Base-by-base conservation (phyloP, 1,284 basidiomycete genomes). In the Microbotryum scabiosae region DNA sequence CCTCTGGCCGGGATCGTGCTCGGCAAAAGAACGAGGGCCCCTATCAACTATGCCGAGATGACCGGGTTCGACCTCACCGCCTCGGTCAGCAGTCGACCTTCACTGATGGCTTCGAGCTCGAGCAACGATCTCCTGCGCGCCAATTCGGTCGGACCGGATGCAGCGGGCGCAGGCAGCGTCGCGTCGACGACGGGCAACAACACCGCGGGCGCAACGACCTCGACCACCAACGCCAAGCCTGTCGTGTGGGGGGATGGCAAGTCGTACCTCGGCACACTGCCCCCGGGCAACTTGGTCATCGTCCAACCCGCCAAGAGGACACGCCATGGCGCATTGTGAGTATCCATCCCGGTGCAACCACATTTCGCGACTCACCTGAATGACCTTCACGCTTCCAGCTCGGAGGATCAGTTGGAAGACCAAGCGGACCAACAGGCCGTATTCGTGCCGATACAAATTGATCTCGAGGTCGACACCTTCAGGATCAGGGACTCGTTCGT, bases 401-500 rank as follows among this genome's bases (percentile, higher is more conserved):
- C 85, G 1, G 80, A 82, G 59, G 84, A 88, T 30, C 75, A 79
- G n/a, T 73, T 91, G 43, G 81, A 85, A 49, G 73, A 74, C 14
- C 84, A 88, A 71, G 86, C 87, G 0, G 74, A 79, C 51, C 81
- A 79, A 36, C 26, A 23, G 2, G 59, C 48, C n/a, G 54, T 54
- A 1, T 61, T 94, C 28, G 84, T 97, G 5, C 94, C 94, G 10
- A 90, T 98, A 66, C 86, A 89, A 52, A 86, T 98, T 61, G 93
- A 97, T 71, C 85, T 97, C 69, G 92, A 97, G 73, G 92, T 92
- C 5, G 87, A 91, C 9, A 86, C 86, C 0, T 87, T 90, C 72
- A 82, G 92, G 70, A 85, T 98, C 73, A 85, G 91, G 60, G 94
- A 98, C 72, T 87, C 87, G 67, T 97, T 98, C 75, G 82, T 91